A percentile compares a stretch with the other conserved stretches of the same genome.
Conservation (phyloP, 2,329 filamentous ascomycete genomes). For the Sclerotinia glacialis region DNA sequence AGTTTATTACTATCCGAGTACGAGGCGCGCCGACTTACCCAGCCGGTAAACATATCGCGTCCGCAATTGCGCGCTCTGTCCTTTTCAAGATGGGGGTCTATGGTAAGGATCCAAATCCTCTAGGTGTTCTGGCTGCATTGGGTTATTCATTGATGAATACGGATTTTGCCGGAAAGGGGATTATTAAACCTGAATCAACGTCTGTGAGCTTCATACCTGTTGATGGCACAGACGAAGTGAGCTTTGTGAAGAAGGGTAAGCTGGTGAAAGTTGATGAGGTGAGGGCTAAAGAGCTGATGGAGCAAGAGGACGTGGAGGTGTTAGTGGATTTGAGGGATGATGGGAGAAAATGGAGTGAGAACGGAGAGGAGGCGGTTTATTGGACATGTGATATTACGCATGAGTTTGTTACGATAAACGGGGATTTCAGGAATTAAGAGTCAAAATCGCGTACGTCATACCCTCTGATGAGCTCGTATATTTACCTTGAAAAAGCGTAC, state of each 20-base stretch:
- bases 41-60: neutral
- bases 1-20: conserved; percentile 1
- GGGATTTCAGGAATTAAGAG: conserved; percentile 56
- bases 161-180: neutral
- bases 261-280: neutral
- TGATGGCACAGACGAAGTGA: neutral
- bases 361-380: conserved; percentile 56
- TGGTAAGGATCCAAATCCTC: neutral
- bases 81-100: neutral
- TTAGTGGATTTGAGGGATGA: neutral
- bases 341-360: neutral
- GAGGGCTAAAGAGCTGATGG: neutral
- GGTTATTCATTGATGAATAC: conserved; percentile 3
- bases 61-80: neutral
- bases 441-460: neutral
- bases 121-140: neutral
- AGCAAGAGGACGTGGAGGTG: neutral
- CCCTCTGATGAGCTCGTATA: neutral
- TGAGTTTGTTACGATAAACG: conserved; percentile 66
- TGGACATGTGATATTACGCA: conserved; percentile 87
- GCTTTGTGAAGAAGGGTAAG: neutral
- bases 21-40: neutral
- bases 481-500: neutral
- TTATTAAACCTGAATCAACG: neutral
- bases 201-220: neutral